Conservation (phyloP, 1,284 basidiomycete genomes). For the Mycena sp. region DNA sequence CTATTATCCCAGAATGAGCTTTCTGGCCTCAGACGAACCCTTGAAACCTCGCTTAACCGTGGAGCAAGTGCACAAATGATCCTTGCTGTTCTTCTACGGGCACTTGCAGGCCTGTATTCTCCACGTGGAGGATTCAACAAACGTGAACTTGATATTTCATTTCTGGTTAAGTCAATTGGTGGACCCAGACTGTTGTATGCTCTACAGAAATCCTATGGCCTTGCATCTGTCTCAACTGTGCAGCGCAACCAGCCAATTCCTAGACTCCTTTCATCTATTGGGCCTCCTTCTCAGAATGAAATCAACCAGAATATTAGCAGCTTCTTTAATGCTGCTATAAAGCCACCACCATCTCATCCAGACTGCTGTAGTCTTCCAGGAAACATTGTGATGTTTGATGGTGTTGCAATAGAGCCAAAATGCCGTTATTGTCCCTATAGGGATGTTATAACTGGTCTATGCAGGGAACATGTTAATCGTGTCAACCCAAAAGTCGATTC, state of each 20-base stretch:
- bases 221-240: constrained; percentile 35
- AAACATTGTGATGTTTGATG: constrained; percentile 39
- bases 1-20: constrained; percentile 8
- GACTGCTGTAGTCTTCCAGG: constrained; percentile 19
- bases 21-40: constrained; percentile 4
- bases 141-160: constrained; percentile 32
- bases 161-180: constrained; percentile 31
- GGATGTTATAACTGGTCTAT: constrained; percentile 34
- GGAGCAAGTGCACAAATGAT: constrained; percentile 10
- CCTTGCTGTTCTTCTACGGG: constrained; percentile 8
- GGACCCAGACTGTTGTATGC: constrained; percentile 29
- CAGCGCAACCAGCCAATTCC: constrained; percentile 13
- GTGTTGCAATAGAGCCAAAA: constrained; percentile 36
- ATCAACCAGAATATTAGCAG: constrained; percentile 31
- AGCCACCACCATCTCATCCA: constrained; percentile 18
- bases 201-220: constrained; percentile 26
- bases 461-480: constrained; percentile 32
- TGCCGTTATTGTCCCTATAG: constrained; percentile 27
- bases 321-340: constrained; percentile 30
- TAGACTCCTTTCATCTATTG: constrained; percentile 29
- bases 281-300: constrained; percentile 30
- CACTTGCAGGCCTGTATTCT: constrained; percentile 6
- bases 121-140: constrained; percentile 15
- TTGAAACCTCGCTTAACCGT: constrained; percentile 6
- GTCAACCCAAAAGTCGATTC: constrained; percentile 26